Evolutionary conservation across 1,284 basidiomycete species (phyloP), one percentile per base, ranked within the genome.

Genomic region (Boletus hoseneyae): DNA sequence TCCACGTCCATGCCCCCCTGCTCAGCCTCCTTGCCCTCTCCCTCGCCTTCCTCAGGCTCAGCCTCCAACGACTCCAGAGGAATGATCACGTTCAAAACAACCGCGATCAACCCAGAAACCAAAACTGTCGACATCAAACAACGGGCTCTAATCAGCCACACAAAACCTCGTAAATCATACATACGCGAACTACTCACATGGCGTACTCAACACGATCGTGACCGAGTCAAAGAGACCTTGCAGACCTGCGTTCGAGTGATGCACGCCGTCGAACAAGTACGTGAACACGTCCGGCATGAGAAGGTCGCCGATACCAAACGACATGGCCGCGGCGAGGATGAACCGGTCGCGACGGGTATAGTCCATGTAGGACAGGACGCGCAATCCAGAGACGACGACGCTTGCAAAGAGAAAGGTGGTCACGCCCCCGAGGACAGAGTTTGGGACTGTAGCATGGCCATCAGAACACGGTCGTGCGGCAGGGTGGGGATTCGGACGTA

Each of bases 371-470:
- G 83, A 76, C 30, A 95, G 72, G 3, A 95, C 85, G 32, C 87
- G 80, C 34, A 90, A 54, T 42, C 92, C 90, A 0, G 86, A 87
- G 13, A 77, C 74, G 25, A 75, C 73, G 18, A 87, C 85, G 36
- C 72, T 79, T 0, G 82, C 80, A 52, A 85, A 85, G 43, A 89
- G 72, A 71, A 88, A 90, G 3, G 88, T 90, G 12, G 87, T 92
- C 3, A 91, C 86, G 5, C 90, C 90, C 3, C 92, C 91, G 0
- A 94, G 77, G 9, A 93, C 87, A 0, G 89, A 73, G 57, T 88
- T 85, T 0, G 91, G 91, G 43, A 56, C 63, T 66, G 40, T 16
- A 1, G 19, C 6, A 6, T 25, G 4, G 23, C 23, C 23, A 25
- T 25, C 23, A 7, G 23, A 25, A 25, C 23, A 25, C 23, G 23